A percentile compares a stretch with the other conserved stretches of the same genome.
Evolutionary conservation across 345 rosid species (phyloP).

Genomic region (Gossypium ekmanianum): DNA sequence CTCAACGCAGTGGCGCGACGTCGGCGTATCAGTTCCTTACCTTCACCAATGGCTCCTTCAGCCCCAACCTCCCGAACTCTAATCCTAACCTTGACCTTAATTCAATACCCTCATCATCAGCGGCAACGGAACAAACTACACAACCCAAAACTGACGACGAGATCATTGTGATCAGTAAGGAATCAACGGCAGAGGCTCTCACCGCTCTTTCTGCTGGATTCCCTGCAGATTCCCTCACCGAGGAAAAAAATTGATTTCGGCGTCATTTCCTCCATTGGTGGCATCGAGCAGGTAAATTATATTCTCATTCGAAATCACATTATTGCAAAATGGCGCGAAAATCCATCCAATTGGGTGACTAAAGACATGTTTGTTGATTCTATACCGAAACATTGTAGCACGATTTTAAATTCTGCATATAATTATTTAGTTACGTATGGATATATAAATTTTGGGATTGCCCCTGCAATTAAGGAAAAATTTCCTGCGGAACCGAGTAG

Average conservation of each 20-base stretch:
- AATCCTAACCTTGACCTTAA: slow-evolving; percentile 19
- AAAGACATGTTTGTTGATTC: slow-evolving; percentile 69
- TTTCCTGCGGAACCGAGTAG: slow-evolving; percentile 49
- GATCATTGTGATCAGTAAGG: slow-evolving; percentile 86
- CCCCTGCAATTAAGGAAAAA: slow-evolving; percentile 68
- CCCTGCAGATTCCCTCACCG: slow-evolving; percentile 86
- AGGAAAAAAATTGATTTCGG: slow-evolving; percentile 91
- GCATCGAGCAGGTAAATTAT: slow-evolving; percentile 94
- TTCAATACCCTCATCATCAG: slow-evolving; percentile 22
- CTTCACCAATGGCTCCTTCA: slow-evolving; percentile 19
- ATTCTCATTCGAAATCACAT: slow-evolving; percentile 88
- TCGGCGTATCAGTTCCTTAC: slow-evolving; percentile 39
- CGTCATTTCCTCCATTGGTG: slow-evolving; percentile 70
- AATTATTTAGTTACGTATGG: slow-evolving; percentile 71
- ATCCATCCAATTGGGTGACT: slow-evolving; percentile 59
- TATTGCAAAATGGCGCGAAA: slow-evolving; percentile 82
- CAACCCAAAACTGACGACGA: slow-evolving; percentile 59
- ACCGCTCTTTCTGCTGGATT: slow-evolving; percentile 88
- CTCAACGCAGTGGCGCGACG: slow-evolving; percentile 46
- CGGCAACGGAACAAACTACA: slow-evolving; percentile 7
- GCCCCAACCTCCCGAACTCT: slow-evolving; percentile 15
- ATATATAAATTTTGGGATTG: slow-evolving; percentile 82
- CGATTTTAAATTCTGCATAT: slow-evolving; percentile 74
- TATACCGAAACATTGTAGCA: slow-evolving; percentile 64
- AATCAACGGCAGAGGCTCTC: slow-evolving; percentile 85